Conservation (phyloP, 352 stramenopile genomes). For the Pythium periplocum region DNA sequence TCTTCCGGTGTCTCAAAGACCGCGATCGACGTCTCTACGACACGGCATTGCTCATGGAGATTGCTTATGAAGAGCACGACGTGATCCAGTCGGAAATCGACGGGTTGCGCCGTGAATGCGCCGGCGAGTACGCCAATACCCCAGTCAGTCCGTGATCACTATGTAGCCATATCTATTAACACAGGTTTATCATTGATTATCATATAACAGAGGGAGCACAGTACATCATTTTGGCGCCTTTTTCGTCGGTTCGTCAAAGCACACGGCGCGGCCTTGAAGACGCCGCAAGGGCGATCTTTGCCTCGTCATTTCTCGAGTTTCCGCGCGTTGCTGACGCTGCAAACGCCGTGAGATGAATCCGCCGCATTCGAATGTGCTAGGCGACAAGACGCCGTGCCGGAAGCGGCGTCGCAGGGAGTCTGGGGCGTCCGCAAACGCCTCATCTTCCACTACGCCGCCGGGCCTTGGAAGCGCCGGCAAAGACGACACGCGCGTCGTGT, state of each 20-base stretch:
- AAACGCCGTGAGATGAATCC: too few relatives aligned
- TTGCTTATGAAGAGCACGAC: conserved; percentile 45
- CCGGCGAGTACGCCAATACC: conserved; percentile 2
- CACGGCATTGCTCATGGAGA: conserved; percentile 46
- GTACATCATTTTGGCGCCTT: not conserved
- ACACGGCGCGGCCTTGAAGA: not conserved
- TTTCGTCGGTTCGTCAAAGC: not conserved
- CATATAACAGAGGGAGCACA: conserved; percentile 4
- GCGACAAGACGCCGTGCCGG: conserved; percentile 19
- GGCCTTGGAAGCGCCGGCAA: not conserved
- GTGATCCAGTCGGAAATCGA: conserved; percentile 23
- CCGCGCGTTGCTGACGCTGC: too few relatives aligned
- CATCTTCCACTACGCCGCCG: not conserved
- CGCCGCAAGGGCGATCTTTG: too few relatives aligned
- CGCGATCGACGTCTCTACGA: conserved; percentile 60
- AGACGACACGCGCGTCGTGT: conserved; percentile 45
- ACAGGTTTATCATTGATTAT: conserved; percentile 5
- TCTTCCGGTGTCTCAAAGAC: conserved; percentile 56
- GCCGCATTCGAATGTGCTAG: too few relatives aligned
- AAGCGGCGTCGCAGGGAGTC: conserved; percentile 43
- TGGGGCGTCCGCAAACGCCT: conserved; percentile 11
- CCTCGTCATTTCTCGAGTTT: too few relatives aligned
- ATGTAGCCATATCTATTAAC: not conserved
- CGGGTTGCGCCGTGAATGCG: conserved; percentile 11
- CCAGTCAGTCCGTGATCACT: conserved; percentile 2